Conservation (phyloP, 2,329 filamentous ascomycete genomes). For the Curvularia hawaiiensis region DNA sequence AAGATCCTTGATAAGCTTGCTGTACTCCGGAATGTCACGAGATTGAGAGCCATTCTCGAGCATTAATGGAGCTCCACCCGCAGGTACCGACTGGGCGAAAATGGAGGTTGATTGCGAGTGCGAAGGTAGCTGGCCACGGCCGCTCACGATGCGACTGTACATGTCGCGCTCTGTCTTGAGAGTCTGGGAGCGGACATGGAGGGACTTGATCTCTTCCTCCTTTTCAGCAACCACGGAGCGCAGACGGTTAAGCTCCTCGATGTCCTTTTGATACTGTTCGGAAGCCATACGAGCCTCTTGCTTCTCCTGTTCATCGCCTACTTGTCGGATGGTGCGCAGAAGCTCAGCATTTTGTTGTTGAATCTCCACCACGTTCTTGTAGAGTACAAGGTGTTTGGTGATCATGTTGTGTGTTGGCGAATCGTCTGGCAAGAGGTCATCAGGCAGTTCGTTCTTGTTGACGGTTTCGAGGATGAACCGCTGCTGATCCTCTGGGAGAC, state of each 20-base stretch:
- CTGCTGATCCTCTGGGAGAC: conserved; percentile 73
- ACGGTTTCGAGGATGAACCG: conserved; percentile 78
- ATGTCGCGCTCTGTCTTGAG: conserved; percentile 97
- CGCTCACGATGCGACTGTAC: conserved; percentile 92
- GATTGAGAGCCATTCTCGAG: conserved; percentile 53
- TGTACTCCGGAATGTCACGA: conserved; percentile 70
- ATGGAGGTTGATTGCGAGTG: conserved; percentile 22
- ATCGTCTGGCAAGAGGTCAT: conserved; percentile 67
- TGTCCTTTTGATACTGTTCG: conserved; percentile 59
- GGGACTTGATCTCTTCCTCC: conserved; percentile 82
- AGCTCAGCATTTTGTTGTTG: conserved; percentile 88
- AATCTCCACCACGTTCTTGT: conserved; percentile 82
- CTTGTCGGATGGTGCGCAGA: conserved; percentile 78
- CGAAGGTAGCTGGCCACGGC: conserved; percentile 66
- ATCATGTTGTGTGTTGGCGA: conserved; percentile 89
- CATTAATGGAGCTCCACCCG: conserved; percentile 6
- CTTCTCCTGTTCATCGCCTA: conserved; percentile 89
- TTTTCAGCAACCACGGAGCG: conserved; percentile 76
- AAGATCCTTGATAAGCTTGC: conserved; percentile 80
- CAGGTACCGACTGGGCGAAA: conserved; percentile 31
- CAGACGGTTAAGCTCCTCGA: conserved; percentile 74
- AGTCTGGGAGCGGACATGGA: conserved; percentile 84
- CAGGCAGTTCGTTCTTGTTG: conserved; percentile 70
- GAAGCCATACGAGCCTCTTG: conserved; percentile 75
- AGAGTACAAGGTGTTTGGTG: conserved; percentile 85